Conservation (phyloP, 176 grass and related monocot species). For the Aegilops bicornis region DNA sequence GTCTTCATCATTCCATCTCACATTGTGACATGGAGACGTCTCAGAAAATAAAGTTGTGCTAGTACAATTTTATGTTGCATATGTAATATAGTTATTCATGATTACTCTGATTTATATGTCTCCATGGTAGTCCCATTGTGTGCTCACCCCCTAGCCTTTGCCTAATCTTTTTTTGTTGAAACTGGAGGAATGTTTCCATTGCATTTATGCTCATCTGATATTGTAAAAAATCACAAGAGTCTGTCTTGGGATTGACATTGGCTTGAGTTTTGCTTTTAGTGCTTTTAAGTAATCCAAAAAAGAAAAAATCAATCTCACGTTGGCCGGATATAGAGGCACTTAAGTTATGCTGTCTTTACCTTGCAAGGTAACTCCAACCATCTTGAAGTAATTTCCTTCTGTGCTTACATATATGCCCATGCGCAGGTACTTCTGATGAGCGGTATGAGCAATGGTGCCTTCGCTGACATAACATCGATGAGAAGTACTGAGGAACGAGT, state of each 20-base stretch:
- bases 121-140: not conserved
- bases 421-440: conserved; percentile 92
- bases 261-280: not conserved
- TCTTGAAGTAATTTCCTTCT: not conserved
- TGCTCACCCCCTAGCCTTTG: not conserved
- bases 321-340: not conserved
- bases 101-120: not conserved
- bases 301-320: not conserved
- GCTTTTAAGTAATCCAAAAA: not conserved
- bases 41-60: not conserved
- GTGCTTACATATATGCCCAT: conserved; percentile 9
- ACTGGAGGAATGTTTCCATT: not conserved
- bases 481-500: conserved; percentile 64
- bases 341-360: not conserved
- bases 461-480: conserved; percentile 69
- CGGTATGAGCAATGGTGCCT: conserved; percentile 77
- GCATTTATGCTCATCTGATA: not conserved
- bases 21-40: not conserved
- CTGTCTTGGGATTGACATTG: not conserved
- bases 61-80: not conserved
- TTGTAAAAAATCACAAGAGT: not conserved
- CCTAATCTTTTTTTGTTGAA: not conserved
- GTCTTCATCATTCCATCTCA: not conserved
- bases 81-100: not conserved
- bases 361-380: not conserved